A percentile compares a stretch with the other conserved stretches of the same genome.
Evolutionary conservation across 2,329 filamentous ascomycete genomes (phyloP).

Genomic region (Paecilomyces variotii): DNA sequence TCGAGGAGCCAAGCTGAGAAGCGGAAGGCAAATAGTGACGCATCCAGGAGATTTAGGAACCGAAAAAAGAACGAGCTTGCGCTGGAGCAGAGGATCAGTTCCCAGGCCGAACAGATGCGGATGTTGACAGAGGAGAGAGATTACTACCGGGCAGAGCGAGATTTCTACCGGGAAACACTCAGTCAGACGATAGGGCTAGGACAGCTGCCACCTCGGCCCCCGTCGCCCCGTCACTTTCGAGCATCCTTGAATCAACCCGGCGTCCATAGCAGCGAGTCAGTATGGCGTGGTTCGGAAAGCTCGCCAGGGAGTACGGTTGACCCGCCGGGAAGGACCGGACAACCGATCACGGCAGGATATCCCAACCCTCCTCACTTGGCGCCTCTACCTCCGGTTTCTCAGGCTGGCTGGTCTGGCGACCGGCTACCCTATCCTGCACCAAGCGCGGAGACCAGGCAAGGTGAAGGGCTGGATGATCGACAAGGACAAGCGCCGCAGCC

Average conservation of each 20-base stretch:
- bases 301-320: not conserved
- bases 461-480: not conserved
- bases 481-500: not conserved
- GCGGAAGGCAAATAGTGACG: slow-evolving; percentile 35
- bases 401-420: slow-evolving; percentile 5
- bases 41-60: slow-evolving; percentile 34
- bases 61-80: slow-evolving; percentile 34
- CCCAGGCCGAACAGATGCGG: slow-evolving; percentile 28
- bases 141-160: slow-evolving; percentile 31
- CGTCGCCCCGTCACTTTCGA: slow-evolving; percentile 19
- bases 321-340: not conserved
- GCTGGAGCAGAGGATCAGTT: slow-evolving; percentile 28
- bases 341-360: not conserved
- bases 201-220: slow-evolving; percentile 22
- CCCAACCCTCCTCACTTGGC: not conserved
- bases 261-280: slow-evolving; percentile 4
- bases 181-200: slow-evolving; percentile 17
- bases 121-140: slow-evolving; percentile 26
- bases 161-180: slow-evolving; percentile 31
- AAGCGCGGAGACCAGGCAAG: slow-evolving; percentile 2
- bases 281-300: not conserved
- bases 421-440: slow-evolving; percentile 7
- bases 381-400: not conserved
- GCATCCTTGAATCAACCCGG: slow-evolving; percentile 1
- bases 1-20: slow-evolving; percentile 35